Base-by-base conservation (phyloP, 257 asterid genomes). In the Capsicum rhomboideum region DNA sequence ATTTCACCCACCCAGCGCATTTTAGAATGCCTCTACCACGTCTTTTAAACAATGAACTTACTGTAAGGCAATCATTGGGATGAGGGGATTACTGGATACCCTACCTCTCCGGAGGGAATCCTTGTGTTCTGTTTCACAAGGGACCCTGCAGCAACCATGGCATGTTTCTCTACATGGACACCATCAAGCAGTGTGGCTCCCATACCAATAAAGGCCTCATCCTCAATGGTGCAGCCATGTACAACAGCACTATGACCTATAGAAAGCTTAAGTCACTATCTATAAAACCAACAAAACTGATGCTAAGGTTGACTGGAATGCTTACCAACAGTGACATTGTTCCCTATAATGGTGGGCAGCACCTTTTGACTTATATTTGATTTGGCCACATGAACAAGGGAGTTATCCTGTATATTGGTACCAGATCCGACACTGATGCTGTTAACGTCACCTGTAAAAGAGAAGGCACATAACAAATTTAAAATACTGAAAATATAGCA, bases 101-200 rank as follows among this genome's bases (percentile, higher is more conserved):
- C 16, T 86, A 87, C 92, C 89, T 90, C 91, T 10, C 91, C 92
- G 6, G 83, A 69, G 21, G 91, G 91, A 23, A 78, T 86, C 86
- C 93, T 91, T 1, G 95, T 91, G 83, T 92, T 88, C 89, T 93
- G 98, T 87, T 94, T 91, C 82, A 95, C 97, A 82, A 95, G 98
- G 34, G 98, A 84, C 58, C 98, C 98, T 0, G 98, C 98, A 86
- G 96, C 97, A 86, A 95, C 98, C 97, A 95, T 95, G 86, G 96
- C 92, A 85, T 92, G 94, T 84, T 91, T 95, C 84, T 92, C 98
- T 21, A 93, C 93, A 84, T 91, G 96, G 37, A 91, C 98, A 20
- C 98, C 98, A 82, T 95, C 98, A 78, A 95, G 98, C 85, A 93
- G 91, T 44, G 89, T 92, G 29, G 97, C 98, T 84, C 96, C 95